Percentiles rank a stretch among this genome's conserved stretches.
phyloP scores from a whole-genome alignment of 805 yeast species.

The Hanseniaspora hatyaiensis region DNA sequence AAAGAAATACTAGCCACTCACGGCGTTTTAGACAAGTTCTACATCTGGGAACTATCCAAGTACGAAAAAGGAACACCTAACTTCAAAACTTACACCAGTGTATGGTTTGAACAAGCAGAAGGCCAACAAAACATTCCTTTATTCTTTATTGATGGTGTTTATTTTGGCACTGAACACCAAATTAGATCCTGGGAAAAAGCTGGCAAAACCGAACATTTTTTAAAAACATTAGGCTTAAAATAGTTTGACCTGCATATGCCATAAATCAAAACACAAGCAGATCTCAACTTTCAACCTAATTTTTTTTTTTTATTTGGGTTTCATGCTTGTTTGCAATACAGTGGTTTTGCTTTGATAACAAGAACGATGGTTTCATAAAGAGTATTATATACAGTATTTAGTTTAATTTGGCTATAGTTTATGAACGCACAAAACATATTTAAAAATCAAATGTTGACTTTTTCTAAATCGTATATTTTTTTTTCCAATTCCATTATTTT shows the following conservation, averaged over 20 bases:
- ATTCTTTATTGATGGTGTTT: conserved; percentile 25
- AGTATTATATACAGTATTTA: no score
- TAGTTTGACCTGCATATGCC: background rate
- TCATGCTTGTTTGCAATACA: no score
- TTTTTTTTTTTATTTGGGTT: no score
- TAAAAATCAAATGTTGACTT: background rate
- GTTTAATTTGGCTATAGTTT: no score
- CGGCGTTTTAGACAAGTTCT: conserved; percentile 39
- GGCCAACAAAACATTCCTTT: conserved; percentile 27
- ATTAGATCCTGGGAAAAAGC: conserved; percentile 24
- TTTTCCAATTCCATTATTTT: conserved; percentile 12
- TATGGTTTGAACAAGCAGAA: conserved; percentile 25
- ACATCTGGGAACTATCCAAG: conserved; percentile 38
- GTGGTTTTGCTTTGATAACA: no score
- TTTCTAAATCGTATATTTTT: conserved; percentile 3
- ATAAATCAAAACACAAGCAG: no score
- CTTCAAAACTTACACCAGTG: conserved; percentile 26
- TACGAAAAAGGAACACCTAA: conserved; percentile 20
- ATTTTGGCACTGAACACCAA: conserved; percentile 29
- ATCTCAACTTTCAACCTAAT: no score
- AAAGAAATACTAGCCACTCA: conserved; percentile 43
- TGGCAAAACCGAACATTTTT: conserved; percentile 22
- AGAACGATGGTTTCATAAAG: no score
- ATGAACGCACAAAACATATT: background rate
- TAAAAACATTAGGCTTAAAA: conserved; percentile 23